Evolutionary conservation across 495 filamentous ascomycete genomes (phyloP).

Genomic region (Neurospora sp.): DNA sequence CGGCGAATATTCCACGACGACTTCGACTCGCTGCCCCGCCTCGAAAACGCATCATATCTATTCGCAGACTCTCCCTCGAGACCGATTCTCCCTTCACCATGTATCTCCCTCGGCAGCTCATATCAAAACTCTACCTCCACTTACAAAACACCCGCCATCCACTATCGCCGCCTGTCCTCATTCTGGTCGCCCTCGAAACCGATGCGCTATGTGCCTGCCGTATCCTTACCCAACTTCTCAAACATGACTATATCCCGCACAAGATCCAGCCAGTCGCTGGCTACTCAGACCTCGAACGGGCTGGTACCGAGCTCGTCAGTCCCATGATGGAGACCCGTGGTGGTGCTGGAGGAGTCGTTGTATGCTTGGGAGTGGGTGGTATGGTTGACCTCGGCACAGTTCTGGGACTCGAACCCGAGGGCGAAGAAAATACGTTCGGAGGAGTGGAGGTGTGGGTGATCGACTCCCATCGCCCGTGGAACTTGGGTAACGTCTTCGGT

Average conservation of each 20-base stretch:
- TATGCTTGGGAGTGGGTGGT: slow-evolving; percentile 88
- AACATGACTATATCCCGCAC: slow-evolving; percentile 95
- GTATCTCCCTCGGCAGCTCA: slow-evolving; percentile 87
- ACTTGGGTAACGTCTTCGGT: slow-evolving; percentile 85
- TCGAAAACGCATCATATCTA: slow-evolving; percentile 2
- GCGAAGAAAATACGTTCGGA: slow-evolving; percentile 46
- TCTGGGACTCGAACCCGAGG: slow-evolving; percentile 53
- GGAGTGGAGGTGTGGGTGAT: slow-evolving; percentile 92
- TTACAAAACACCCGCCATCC: slow-evolving; percentile 72
- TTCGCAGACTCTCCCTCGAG: neutral
- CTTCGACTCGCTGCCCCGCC: slow-evolving; percentile 9
- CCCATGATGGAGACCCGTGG: slow-evolving; percentile 76
- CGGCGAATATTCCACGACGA: neutral
- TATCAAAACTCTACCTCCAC: slow-evolving; percentile 83
- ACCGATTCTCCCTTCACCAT: slow-evolving; percentile 35
- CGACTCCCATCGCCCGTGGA: slow-evolving; percentile 89
- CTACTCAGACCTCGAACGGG: slow-evolving; percentile 77
- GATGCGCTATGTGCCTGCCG: slow-evolving; percentile 93
- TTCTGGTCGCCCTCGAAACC: slow-evolving; percentile 87
- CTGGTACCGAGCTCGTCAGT: slow-evolving; percentile 62
- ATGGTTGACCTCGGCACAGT: slow-evolving; percentile 73
- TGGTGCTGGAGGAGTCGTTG: slow-evolving; percentile 73
- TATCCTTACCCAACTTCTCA: slow-evolving; percentile 81
- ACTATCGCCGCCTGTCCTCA: slow-evolving; percentile 78
- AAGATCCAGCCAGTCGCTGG: slow-evolving; percentile 92